Evolutionary conservation across 495 filamentous ascomycete genomes (phyloP), one percentile per base, ranked within the genome.

Genomic region (Neurospora sp.): DNA sequence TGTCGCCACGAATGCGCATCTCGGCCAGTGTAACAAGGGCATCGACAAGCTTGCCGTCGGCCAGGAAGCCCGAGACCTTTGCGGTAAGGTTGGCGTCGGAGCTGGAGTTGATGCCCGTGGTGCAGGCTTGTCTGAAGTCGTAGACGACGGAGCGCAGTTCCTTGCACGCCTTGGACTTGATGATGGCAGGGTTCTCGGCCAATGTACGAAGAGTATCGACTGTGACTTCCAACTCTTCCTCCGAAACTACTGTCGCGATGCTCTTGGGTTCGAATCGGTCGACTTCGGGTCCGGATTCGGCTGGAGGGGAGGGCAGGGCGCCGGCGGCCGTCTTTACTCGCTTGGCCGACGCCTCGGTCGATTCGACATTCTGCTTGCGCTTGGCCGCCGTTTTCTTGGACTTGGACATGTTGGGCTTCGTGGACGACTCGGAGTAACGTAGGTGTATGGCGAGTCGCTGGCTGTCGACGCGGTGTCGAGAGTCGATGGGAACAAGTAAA

Each of bases 111-210:
- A 83, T 77, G 40, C 83, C 84, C 20, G 82, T 84, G 27, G 79
- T 81, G 71, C 82, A 85, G 22, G 83, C 83, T 71, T 83, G 78
- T 16, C 81, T 82, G 71, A 86, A 86, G 40, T 83, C 81, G 73
- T 84, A 84, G 14, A 84, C 84, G 20, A 83, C 84, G 7, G 79
- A 80, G 31, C 83, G 75, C n/a, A 86, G 74, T 71, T 83, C 82
- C 70, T 82, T 85, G 76, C 83, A 85, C 27, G 78, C 79, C 73
- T 84, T 83, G 2, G 83, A 80, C 74, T 85, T 85, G 71, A 85
- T 82, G 3, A 86, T 72, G 61, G 48, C 72, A 3, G 84, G 84
- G 74, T 86, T 77, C 40, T 81, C 74, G 9, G 83, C 71, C 3
- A 86, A 79, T 1, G 80, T 76, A 0, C 72, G 76, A 1, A 86